phyloP scores from a whole-genome alignment of 441 rosid species.

The Erodium chrysanthum region DNA sequence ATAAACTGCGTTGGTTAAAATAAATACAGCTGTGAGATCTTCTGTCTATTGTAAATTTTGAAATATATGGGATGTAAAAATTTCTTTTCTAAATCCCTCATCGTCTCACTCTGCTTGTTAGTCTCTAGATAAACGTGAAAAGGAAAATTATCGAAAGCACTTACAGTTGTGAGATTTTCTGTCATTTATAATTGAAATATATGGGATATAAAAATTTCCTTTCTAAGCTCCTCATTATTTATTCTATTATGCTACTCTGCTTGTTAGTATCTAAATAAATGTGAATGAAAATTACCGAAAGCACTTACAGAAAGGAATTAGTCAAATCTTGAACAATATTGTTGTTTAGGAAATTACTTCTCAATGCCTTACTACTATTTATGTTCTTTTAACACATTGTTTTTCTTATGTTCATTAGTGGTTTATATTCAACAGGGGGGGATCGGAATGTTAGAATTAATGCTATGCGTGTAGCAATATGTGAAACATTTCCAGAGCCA shows the following conservation, averaged over 20 bases:
- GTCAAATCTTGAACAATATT: no score
- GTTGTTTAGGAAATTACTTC: neutral
- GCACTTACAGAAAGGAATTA: no score
- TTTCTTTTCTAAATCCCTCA: neutral
- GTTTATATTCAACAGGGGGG: constrained; percentile 39
- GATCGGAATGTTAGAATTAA: constrained; percentile 57
- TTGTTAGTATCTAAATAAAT: neutral
- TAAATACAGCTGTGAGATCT: neutral
- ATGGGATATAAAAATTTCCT: neutral
- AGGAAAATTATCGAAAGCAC: neutral
- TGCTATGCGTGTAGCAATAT: constrained; percentile 80
- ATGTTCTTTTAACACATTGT: constrained; percentile 16
- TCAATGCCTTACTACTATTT: neutral
- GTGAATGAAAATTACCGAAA: neutral
- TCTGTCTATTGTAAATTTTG: neutral
- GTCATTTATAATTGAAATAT: neutral
- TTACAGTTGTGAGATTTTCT: no score
- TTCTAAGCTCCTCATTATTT: neutral
- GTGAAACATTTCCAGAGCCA: constrained; percentile 97
- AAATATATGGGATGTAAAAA: neutral
- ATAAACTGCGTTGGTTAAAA: neutral
- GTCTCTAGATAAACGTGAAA: neutral
- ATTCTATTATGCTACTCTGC: neutral
- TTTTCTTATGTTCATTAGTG: constrained; percentile 13
- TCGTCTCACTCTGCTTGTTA: neutral